Evolutionary conservation across 176 grass and related monocot genomes (phyloP).

Genomic region (Ampelocalamus luodianensis): DNA sequence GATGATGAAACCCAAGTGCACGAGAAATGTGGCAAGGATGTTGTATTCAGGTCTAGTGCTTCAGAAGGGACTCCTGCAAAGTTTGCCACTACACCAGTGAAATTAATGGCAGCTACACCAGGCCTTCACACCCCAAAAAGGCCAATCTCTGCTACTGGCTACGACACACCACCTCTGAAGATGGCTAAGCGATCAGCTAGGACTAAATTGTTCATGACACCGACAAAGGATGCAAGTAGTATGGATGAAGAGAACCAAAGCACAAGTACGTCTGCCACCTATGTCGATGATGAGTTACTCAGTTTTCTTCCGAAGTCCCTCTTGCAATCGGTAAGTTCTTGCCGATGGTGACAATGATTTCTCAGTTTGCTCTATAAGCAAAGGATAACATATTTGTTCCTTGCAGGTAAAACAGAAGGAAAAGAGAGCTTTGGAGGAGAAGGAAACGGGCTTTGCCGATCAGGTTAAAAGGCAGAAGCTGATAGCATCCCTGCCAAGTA

Average conservation of each 20-base stretch:
- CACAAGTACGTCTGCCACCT: neutral
- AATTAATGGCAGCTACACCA: constrained; percentile 61
- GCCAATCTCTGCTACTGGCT: constrained; percentile 22
- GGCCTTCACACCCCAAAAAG: constrained; percentile 66
- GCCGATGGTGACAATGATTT: neutral
- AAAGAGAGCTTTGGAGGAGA: constrained; percentile 53
- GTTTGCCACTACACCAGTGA: constrained; percentile 58
- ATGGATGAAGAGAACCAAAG: constrained; percentile 41
- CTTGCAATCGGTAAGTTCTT: constrained; percentile 67
- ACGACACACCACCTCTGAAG: constrained; percentile 43
- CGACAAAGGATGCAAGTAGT: constrained; percentile 46
- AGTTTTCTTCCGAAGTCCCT: constrained; percentile 76
- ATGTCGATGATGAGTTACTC: constrained; percentile 49
- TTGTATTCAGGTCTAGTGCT: constrained; percentile 25
- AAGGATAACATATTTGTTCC: constrained; percentile 12
- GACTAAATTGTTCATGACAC: constrained; percentile 75
- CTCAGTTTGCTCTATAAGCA: constrained; percentile 1
- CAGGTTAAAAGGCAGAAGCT: constrained; percentile 68
- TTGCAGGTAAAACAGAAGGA: constrained; percentile 77
- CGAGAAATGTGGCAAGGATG: constrained; percentile 30
- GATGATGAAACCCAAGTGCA: neutral
- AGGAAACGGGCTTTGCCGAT: constrained; percentile 56
- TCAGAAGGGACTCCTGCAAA: constrained; percentile 71
- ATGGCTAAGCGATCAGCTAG: constrained; percentile 57
- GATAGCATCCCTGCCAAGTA: constrained; percentile 65